phyloP scores from a whole-genome alignment of 1,284 basidiomycete genomes.

The Tranzscheliella williamsii region DNA sequence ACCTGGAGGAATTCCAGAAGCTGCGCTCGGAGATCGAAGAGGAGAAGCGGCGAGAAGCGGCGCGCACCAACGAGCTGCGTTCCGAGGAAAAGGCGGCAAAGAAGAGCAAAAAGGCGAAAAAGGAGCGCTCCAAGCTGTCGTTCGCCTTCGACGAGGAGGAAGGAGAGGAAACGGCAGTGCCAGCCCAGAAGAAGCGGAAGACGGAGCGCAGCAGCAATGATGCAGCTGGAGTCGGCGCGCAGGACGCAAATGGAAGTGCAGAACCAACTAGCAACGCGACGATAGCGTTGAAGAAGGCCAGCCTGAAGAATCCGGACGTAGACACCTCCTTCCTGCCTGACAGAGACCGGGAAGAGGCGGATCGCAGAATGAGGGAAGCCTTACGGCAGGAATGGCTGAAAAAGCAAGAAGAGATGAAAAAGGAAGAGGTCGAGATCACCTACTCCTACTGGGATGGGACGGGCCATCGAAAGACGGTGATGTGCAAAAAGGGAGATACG shows the following conservation, averaged over 20 bases:
- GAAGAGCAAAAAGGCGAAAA: slow-evolving; percentile 81
- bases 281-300: slow-evolving; percentile 66
- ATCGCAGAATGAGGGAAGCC: slow-evolving; percentile 82
- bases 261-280: background rate
- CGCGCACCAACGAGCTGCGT: slow-evolving; percentile 62
- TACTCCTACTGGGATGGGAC: slow-evolving; percentile 99
- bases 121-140: slow-evolving; percentile 81
- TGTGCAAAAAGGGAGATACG: slow-evolving; percentile 97
- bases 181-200: slow-evolving; percentile 29
- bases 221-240: background rate
- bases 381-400: slow-evolving; percentile 86
- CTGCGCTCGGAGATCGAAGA: slow-evolving; percentile 87
- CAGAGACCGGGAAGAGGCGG: slow-evolving; percentile 88
- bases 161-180: slow-evolving; percentile 11
- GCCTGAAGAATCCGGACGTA: slow-evolving; percentile 86
- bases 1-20: slow-evolving; percentile 79
- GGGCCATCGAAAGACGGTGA: slow-evolving; percentile 89
- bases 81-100: slow-evolving; percentile 21
- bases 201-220: background rate
- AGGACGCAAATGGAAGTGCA: background rate
- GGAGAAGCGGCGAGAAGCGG: slow-evolving; percentile 84
- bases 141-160: slow-evolving; percentile 68
- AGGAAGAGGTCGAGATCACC: slow-evolving; percentile 84
- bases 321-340: slow-evolving; percentile 99
- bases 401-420: slow-evolving; percentile 84